These are phyloP conservation scores for Raddia distichophylla DNA, from an alignment of 176 grass and related monocot species.

Conservation along the genomic window DNA sequence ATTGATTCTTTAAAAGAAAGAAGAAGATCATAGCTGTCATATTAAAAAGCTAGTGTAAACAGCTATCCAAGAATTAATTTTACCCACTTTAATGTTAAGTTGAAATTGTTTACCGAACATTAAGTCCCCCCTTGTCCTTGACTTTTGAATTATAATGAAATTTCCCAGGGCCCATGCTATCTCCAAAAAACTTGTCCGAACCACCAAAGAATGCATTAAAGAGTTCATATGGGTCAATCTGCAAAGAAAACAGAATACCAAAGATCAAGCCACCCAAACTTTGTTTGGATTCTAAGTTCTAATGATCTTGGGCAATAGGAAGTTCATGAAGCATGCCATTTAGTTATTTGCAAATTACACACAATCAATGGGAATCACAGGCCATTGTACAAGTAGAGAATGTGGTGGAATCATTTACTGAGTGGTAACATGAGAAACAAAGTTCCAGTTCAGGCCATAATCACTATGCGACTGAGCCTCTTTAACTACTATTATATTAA, in stretches of 20 bases:
- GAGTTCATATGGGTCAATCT: slow-evolving; percentile 91
- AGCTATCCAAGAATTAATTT: neutral
- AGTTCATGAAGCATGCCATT: neutral
- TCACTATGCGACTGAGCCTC: neutral
- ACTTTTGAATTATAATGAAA: slow-evolving; percentile 56
- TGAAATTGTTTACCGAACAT: slow-evolving; percentile 66
- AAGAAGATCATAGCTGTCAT: slow-evolving; percentile 69
- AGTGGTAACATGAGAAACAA: slow-evolving; percentile 15
- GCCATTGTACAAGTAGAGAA: neutral
- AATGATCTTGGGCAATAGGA: neutral
- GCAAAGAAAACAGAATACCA: slow-evolving; percentile 28
- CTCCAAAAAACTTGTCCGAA: slow-evolving; percentile 62
- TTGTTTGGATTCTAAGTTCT: neutral
- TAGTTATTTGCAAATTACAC: slow-evolving; percentile 13
- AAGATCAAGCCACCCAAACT: neutral
- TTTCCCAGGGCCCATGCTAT: slow-evolving; percentile 48
- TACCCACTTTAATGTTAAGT: neutral
- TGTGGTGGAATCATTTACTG: neutral
- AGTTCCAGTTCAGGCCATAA: neutral
- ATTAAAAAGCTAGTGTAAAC: slow-evolving; percentile 33
- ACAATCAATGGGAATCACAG: slow-evolving; percentile 21
- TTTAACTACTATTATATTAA: neutral
- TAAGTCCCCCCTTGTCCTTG: slow-evolving; percentile 53
- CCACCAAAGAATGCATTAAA: slow-evolving; percentile 83
- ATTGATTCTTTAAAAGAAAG: slow-evolving; percentile 97